Percentiles rank a stretch among this genome's conserved stretches.
phyloP scores from a whole-genome alignment of 2,329 filamentous ascomycete genomes.

The Pyrenophora tritici-repentis region DNA sequence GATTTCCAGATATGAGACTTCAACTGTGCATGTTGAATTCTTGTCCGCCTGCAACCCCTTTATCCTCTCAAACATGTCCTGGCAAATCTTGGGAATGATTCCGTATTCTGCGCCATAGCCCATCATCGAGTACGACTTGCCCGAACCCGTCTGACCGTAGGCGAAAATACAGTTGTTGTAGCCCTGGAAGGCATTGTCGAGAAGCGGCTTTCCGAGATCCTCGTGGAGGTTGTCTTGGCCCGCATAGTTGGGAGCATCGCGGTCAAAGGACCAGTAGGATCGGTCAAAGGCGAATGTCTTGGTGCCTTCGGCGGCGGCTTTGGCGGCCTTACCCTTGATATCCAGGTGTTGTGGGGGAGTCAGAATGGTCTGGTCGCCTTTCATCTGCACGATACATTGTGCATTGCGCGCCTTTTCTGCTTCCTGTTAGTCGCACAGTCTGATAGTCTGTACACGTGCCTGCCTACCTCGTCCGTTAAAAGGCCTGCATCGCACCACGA shows the following conservation, averaged over 20 bases:
- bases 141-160: slow-evolving; percentile 96
- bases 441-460: not conserved
- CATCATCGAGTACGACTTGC: slow-evolving; percentile 99
- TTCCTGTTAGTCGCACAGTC: slow-evolving; percentile 21
- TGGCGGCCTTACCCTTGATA: slow-evolving; percentile 67
- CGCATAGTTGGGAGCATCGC: slow-evolving; percentile 78
- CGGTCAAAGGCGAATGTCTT: slow-evolving; percentile 96
- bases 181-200: slow-evolving; percentile 97
- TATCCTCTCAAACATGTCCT: slow-evolving; percentile 96
- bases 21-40: slow-evolving; percentile 84
- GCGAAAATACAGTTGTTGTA: slow-evolving; percentile 99
- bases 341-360: slow-evolving; percentile 67
- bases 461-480: slow-evolving; percentile 88
- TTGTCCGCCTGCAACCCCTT: slow-evolving; percentile 71
- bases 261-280: slow-evolving; percentile 98
- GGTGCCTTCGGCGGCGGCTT: slow-evolving; percentile 65
- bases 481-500: slow-evolving; percentile 93
- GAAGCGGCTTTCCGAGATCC: slow-evolving; percentile 83
- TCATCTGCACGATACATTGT: slow-evolving; percentile 98
- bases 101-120: slow-evolving; percentile 94
- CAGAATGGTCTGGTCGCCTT: slow-evolving; percentile 86
- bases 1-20: slow-evolving; percentile 98
- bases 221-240: slow-evolving; percentile 87
- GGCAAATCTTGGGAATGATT: slow-evolving; percentile 95
- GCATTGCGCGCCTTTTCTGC: slow-evolving; percentile 86